These are phyloP conservation scores for Penicillium mononematosum DNA, from an alignment of 495 filamentous ascomycete genomes.

Conservation along the genomic window DNA sequence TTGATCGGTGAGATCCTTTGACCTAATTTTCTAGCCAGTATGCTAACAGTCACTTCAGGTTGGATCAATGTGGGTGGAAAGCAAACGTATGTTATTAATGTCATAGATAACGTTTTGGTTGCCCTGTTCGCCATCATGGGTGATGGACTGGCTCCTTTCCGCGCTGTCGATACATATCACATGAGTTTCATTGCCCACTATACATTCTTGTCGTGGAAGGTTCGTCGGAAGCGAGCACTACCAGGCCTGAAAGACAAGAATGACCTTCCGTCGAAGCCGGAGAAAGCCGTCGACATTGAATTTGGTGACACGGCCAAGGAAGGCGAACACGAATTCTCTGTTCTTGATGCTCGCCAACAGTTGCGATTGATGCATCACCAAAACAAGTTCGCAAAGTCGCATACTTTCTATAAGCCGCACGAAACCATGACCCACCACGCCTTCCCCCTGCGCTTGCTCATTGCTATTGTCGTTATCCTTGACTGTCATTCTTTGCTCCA, in stretches of 20 bases:
- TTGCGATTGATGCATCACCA: conserved; percentile 66
- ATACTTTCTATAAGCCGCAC: conserved; percentile 84
- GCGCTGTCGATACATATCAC: conserved; percentile 77
- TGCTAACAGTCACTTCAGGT: conserved; percentile 30
- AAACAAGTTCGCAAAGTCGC: conserved; percentile 68
- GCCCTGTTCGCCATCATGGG: conserved; percentile 76
- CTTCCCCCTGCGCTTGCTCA: conserved; percentile 67
- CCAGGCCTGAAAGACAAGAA: conserved; percentile 68
- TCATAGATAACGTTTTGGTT: conserved; percentile 76
- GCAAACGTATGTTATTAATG: conserved; percentile 66
- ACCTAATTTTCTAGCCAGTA: background rate
- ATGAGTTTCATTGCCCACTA: conserved; percentile 70
- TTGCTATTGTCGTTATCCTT: conserved; percentile 70
- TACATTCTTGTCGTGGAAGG: conserved; percentile 68
- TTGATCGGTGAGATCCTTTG: conserved; percentile 56
- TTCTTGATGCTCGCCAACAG: conserved; percentile 63
- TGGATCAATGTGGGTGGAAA: conserved; percentile 79
- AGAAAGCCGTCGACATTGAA: conserved; percentile 48
- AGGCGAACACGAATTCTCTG: conserved; percentile 52
- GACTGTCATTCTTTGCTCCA: conserved; percentile 74
- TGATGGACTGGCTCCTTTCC: conserved; percentile 73
- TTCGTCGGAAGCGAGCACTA: conserved; percentile 60
- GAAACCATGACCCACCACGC: conserved; percentile 77
- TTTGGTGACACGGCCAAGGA: conserved; percentile 38
- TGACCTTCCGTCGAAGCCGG: conserved; percentile 57